Evolutionary conservation across 768 basidiomycete genomes (phyloP).

Genomic region (Cystoderma amianthinum): DNA sequence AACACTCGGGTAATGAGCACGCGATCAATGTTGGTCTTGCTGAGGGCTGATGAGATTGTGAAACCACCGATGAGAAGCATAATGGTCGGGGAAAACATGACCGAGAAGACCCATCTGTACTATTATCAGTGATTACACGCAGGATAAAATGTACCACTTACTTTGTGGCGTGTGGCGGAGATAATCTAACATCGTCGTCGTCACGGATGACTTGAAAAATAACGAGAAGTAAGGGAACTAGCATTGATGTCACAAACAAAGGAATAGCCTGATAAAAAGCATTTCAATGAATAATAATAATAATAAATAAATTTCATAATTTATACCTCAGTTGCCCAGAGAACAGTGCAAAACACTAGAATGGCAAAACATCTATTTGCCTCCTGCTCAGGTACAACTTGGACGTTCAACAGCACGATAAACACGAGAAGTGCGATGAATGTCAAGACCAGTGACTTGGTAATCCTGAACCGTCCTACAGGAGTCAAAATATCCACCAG

Average conservation of each 20-base stretch:
- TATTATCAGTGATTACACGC: constrained; percentile 5
- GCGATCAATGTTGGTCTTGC: constrained; percentile 92
- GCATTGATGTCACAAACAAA: constrained; percentile 91
- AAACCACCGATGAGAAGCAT: constrained; percentile 98
- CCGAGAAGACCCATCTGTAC: constrained; percentile 79
- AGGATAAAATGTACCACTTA: constrained; percentile 25
- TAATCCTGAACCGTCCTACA: constrained; percentile 59
- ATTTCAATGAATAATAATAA: neutral
- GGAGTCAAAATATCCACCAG: constrained; percentile 57
- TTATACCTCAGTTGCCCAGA: constrained; percentile 94
- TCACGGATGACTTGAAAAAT: constrained; percentile 72
- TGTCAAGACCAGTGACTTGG: constrained; percentile 52
- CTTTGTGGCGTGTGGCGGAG: constrained; percentile 75
- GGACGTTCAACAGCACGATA: constrained; percentile 49
- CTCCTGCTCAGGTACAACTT: constrained; percentile 52
- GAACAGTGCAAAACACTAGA: constrained; percentile 79
- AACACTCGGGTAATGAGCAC: constrained; percentile 88
- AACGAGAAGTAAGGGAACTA: constrained; percentile 86
- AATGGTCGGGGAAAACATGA: constrained; percentile 97
- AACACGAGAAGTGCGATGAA: constrained; percentile 54
- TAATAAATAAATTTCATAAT: neutral
- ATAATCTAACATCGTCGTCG: constrained; percentile 43
- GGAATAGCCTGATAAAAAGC: constrained; percentile 75
- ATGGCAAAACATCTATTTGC: constrained; percentile 91
- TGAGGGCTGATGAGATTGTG: constrained; percentile 93